phyloP scores from a whole-genome alignment of 2,329 filamentous ascomycete genomes.

The Macrophomina phaseolina region DNA sequence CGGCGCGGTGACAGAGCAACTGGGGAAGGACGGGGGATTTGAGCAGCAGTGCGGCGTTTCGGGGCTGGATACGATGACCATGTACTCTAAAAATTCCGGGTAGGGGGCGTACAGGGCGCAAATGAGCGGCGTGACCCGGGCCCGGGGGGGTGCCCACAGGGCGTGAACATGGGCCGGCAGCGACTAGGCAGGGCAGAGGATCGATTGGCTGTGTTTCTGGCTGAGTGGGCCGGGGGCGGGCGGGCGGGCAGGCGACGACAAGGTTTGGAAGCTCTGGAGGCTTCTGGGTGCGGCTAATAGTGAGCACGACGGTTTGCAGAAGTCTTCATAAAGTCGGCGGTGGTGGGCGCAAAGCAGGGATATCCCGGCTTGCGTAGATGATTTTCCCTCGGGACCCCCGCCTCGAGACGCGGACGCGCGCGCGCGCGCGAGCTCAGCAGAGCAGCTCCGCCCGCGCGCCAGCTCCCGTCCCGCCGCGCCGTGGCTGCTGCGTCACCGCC shows the following conservation, averaged over 20 bases:
- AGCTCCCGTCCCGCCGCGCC: not conserved
- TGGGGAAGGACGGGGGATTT: not conserved
- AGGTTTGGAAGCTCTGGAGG: conserved; percentile 10
- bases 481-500: conserved; percentile 5
- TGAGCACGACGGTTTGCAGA: conserved; percentile 12
- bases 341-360: conserved; percentile 3
- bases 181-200: not conserved
- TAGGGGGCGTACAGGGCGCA: too few species aligned
- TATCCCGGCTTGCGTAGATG: conserved; percentile 12
- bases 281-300: conserved; percentile 2
- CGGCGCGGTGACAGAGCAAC: not conserved
- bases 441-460: not conserved
- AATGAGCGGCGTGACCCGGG: not conserved
- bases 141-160: too few species aligned
- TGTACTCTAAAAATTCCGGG: not conserved
- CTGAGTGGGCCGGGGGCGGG: not conserved
- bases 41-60: not conserved
- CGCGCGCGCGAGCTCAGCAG: conserved; percentile 16
- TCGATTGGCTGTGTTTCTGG: conserved; percentile 10
- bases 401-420: not conserved
- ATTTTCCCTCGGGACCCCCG: conserved; percentile 10
- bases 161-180: not conserved
- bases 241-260: not conserved
- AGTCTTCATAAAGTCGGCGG: conserved; percentile 19
- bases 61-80: not conserved